Evolutionary conservation across 345 rosid genomes (phyloP).

Genomic region (Populus nigra): DNA sequence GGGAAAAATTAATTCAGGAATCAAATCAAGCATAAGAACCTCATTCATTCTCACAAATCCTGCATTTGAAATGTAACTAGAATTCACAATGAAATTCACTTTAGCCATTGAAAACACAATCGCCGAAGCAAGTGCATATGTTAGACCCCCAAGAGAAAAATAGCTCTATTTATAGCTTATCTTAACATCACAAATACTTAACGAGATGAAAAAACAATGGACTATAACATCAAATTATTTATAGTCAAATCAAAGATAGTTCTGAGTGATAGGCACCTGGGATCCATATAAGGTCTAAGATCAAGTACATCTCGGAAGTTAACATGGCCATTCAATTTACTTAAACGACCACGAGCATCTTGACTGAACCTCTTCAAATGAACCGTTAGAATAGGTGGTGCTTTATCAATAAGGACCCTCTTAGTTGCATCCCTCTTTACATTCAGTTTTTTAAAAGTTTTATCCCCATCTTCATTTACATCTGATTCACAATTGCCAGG

Average conservation of each 20-base stretch:
- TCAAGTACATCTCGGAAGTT: constrained; percentile 65
- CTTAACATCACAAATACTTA: not conserved
- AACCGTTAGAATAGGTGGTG: constrained; percentile 76
- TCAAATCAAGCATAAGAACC: not conserved
- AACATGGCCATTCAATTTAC: constrained; percentile 90
- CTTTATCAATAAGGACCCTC: constrained; percentile 69
- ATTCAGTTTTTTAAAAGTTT: constrained; percentile 36
- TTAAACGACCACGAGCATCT: constrained; percentile 87
- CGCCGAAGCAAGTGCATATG: not conserved
- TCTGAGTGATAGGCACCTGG: constrained; percentile 51
- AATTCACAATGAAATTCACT: not conserved
- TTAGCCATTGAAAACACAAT: not conserved
- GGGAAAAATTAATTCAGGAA: not conserved
- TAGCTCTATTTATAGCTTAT: not conserved
- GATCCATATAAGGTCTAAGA: constrained; percentile 72
- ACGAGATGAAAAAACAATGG: not conserved
- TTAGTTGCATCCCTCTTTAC: constrained; percentile 94
- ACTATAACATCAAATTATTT: not conserved
- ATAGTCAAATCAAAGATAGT: not conserved
- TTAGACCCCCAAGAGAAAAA: not conserved
- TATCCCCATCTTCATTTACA: constrained; percentile 44
- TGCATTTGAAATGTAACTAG: too few relatives aligned
- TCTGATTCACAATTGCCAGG: constrained; percentile 39
- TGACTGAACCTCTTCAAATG: constrained; percentile 96
- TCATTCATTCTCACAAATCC: not conserved